phyloP scores from a whole-genome alignment of 495 filamentous ascomycete species.

The Amphirosellinia nigrospora region DNA sequence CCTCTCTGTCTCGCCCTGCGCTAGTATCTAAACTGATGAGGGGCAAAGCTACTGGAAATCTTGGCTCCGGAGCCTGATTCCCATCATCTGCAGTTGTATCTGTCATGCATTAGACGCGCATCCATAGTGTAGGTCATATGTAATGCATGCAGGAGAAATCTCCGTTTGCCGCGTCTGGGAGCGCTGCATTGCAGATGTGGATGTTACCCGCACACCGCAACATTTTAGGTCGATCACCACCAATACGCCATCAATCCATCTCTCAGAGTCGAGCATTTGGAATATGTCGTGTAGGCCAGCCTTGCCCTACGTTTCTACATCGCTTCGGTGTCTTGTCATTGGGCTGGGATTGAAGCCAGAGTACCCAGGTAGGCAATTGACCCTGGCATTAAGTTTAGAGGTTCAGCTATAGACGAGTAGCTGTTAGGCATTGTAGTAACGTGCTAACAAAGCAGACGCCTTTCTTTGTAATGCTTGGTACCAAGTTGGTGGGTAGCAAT shows the following conservation, averaged over 20 bases:
- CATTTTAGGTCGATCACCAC: conserved; percentile 12
- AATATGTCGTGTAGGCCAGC: neutral
- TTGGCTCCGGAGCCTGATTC: conserved; percentile 23
- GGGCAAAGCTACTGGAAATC: conserved; percentile 12
- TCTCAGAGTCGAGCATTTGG: neutral
- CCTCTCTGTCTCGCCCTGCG: conserved; percentile 9
- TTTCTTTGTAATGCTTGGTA: neutral
- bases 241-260: neutral
- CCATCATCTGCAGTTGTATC: conserved; percentile 17
- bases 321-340: neutral
- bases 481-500: conserved; percentile 22
- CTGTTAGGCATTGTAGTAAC: neutral
- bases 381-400: neutral
- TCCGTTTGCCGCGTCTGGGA: conserved; percentile 20
- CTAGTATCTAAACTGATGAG: neutral
- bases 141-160: conserved; percentile 25
- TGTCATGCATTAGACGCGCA: conserved; percentile 23
- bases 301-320: neutral
- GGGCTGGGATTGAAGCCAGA: neutral
- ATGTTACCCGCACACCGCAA: conserved; percentile 21
- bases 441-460: neutral
- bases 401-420: neutral
- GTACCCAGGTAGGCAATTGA: neutral
- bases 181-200: conserved; percentile 21
- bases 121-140: conserved; percentile 19